These are phyloP conservation scores for Novymonas esmeraldas DNA, from an alignment of 208 protist species.

Conservation along the genomic window DNA sequence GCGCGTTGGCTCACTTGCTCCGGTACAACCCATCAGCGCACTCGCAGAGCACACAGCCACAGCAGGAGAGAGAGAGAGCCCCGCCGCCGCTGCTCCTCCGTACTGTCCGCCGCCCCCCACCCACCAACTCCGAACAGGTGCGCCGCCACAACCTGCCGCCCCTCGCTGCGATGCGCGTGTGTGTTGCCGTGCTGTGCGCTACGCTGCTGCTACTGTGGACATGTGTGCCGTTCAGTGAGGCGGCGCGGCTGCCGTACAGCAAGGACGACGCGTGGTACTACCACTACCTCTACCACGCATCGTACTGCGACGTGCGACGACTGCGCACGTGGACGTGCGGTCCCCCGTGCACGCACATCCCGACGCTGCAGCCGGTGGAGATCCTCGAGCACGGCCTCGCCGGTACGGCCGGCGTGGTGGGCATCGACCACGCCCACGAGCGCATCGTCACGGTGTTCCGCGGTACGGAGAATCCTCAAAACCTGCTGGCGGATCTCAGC, in stretches of 20 bases:
- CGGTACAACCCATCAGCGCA: too few relatives aligned
- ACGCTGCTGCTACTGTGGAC: too few relatives aligned
- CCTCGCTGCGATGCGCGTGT: too few relatives aligned
- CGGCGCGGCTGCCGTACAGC: neutral
- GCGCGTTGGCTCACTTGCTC: neutral
- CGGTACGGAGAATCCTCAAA: constrained; percentile 42
- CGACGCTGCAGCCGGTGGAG: neutral
- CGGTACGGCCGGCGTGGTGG: constrained; percentile 24
- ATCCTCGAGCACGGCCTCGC: neutral
- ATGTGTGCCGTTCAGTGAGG: too few relatives aligned
- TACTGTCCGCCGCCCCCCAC: neutral
- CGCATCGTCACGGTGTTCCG: constrained; percentile 53
- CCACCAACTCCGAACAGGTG: neutral
- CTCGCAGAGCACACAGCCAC: too few relatives aligned
- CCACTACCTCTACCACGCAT: neutral
- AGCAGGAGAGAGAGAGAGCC: too few relatives aligned
- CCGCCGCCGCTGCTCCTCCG: neutral
- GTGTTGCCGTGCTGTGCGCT: too few relatives aligned
- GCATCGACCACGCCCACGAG: constrained; percentile 17
- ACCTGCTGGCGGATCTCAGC: constrained; percentile 21
- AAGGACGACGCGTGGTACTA: neutral
- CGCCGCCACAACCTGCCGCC: neutral
- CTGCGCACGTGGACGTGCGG: neutral
- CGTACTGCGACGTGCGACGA: constrained; percentile 13
- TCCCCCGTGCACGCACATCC: neutral